These are phyloP conservation scores for Trichoderma asperelloides DNA, from an alignment of 495 filamentous ascomycete species.

Conservation along the genomic window DNA sequence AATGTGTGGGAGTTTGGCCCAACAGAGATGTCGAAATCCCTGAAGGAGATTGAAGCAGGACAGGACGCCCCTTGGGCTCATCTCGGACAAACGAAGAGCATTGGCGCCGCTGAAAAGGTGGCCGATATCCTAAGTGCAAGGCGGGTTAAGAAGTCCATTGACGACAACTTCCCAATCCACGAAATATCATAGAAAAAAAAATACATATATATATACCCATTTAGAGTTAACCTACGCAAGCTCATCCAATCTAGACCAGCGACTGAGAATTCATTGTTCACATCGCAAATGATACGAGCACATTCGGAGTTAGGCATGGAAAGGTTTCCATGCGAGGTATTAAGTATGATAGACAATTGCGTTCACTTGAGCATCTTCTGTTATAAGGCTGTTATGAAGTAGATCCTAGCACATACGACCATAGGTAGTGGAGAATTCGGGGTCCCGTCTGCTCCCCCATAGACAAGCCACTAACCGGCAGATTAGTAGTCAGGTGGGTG, in stretches of 20 bases:
- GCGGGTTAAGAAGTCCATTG: neutral
- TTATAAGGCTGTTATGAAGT: no score
- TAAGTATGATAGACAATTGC: no score
- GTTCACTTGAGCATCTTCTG: no score
- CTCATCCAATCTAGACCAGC: neutral
- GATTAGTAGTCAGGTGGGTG: no score
- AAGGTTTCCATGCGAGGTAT: no score
- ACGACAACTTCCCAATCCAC: neutral
- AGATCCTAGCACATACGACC: no score
- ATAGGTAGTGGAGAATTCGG: no score
- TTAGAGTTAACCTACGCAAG: neutral
- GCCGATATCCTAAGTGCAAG: neutral
- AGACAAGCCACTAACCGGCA: no score
- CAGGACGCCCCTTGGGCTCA: neutral
- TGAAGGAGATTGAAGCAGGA: neutral
- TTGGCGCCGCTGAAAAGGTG: conserved; percentile 1
- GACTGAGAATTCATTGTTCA: no score
- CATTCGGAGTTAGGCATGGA: no score
- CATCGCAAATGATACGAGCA: no score
- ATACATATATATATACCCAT: neutral
- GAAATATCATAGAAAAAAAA: conserved; percentile 2
- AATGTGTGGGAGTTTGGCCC: conserved; percentile 85
- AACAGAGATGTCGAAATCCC: conserved; percentile 37
- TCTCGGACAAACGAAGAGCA: conserved; percentile 2
- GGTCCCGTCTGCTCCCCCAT: no score